Evolutionary conservation across 106 monocot genomes (phyloP), one percentile per base, ranked within the genome.

Genomic region (Dendrobium catenatum): DNA sequence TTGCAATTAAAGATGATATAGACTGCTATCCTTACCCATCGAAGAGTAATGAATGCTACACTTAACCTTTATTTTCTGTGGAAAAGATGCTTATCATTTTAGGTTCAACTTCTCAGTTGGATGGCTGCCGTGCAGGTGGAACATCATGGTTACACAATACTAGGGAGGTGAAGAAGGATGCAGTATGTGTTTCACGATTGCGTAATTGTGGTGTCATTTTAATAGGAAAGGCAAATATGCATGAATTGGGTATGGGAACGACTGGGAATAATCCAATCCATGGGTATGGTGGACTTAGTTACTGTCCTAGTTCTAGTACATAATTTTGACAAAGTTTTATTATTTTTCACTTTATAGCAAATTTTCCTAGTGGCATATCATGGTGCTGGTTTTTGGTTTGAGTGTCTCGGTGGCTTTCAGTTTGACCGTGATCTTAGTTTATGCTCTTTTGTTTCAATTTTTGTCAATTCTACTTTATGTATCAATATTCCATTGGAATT

Each of bases 171-270:
- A 87, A 85, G 43, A 42, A 88, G 77, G 99, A 99, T 88, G 99
- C 99, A 80, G 87, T 88, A 40, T 93, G 99, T 72, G 95, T 99
- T 44, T 87, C 93, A 73, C 88, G 95, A 85, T 88, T 99, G 83
- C 88, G 95, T 31, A 88, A 81, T 76, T 93, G 95, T 87, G 99
- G 99, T 75, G 93, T 87, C 9, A 86, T 99, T 73, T 84, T 95
- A 70, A 91, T 99, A 61, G 99, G 99, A 18, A 99, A 99, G 82
- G 99, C 95, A 83, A 95, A 95, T 55, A 99, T 99, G 99, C 93
- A 99, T 86, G 99, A 99, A 73, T 77, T 99, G 40, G 99, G 99
- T n/a, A 80, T 95, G 83, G 99, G 99, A 24, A 88, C 88, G 17
- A 93, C 99, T 42, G 99, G 99, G 80, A 99, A 90, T 81, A 99